A percentile compares a stretch with the other conserved stretches of the same genome.
phyloP scores from a whole-genome alignment of 768 basidiomycete species.

The Pholiota microspora region DNA sequence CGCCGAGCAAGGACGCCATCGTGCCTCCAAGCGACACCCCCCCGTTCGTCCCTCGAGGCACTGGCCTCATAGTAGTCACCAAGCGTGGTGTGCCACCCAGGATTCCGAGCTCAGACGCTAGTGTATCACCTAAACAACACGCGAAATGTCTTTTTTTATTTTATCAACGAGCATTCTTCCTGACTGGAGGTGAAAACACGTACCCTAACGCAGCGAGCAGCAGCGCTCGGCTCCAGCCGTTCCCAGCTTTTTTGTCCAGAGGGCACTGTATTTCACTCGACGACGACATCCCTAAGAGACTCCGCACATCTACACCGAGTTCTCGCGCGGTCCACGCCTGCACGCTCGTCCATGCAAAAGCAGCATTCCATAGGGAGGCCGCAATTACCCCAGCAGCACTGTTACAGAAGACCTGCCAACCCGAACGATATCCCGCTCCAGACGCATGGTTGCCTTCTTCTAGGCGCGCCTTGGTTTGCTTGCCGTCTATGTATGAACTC shows the following conservation, averaged over 20 bases:
- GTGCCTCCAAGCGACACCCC: constrained; percentile 79
- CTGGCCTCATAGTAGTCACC: constrained; percentile 71
- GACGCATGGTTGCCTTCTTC: constrained; percentile 75
- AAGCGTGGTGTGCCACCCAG: constrained; percentile 73
- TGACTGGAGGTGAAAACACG: constrained; percentile 14
- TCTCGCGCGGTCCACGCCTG: constrained; percentile 32
- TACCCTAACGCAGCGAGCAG: constrained; percentile 69
- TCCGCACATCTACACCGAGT: constrained; percentile 23
- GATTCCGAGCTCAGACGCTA: constrained; percentile 93
- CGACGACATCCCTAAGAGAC: constrained; percentile 19
- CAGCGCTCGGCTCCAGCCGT: constrained; percentile 58
- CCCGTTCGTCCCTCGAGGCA: constrained; percentile 92
- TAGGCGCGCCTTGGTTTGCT: constrained; percentile 65
- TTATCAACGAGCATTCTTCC: background rate
- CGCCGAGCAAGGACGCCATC: constrained; percentile 69
- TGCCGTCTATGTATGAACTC: constrained; percentile 54
- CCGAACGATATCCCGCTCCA: constrained; percentile 73
- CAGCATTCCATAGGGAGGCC: constrained; percentile 59
- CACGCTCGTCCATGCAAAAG: constrained; percentile 44
- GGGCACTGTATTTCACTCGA: constrained; percentile 55
- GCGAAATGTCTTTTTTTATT: constrained; percentile 66
- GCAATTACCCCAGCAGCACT: constrained; percentile 64
- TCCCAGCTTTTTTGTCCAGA: constrained; percentile 36
- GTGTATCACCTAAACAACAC: constrained; percentile 88
- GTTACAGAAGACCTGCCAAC: constrained; percentile 83